These are phyloP conservation scores for Alternaria dauci DNA, from an alignment of 2,329 filamentous ascomycete species.

Conservation along the genomic window DNA sequence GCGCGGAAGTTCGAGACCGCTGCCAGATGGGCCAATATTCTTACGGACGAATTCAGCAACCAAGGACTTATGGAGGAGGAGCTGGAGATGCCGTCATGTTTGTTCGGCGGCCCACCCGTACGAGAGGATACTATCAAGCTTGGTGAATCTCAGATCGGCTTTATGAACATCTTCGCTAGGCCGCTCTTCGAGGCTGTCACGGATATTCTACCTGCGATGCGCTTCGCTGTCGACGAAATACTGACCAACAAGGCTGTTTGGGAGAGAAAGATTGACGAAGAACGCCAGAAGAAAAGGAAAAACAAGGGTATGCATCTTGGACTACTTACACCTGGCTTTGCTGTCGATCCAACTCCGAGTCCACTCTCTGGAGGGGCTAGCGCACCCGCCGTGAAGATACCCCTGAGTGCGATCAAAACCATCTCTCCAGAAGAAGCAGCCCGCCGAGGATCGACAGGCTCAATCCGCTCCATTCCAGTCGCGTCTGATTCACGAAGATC, in stretches of 20 bases:
- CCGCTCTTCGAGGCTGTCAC: slow-evolving; percentile 90
- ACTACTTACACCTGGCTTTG: slow-evolving; percentile 31
- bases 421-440: slow-evolving; percentile 25
- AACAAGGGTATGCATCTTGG: slow-evolving; percentile 36
- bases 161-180: slow-evolving; percentile 95
- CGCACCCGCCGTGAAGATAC: slow-evolving; percentile 18
- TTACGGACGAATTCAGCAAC: slow-evolving; percentile 94
- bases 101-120: slow-evolving; percentile 80
- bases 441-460: slow-evolving; percentile 42
- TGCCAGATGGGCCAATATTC: slow-evolving; percentile 86
- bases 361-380: slow-evolving; percentile 41
- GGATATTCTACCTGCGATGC: slow-evolving; percentile 84
- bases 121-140: slow-evolving; percentile 84
- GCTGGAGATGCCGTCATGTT: slow-evolving; percentile 83
- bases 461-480: slow-evolving; percentile 25
- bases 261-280: slow-evolving; percentile 71
- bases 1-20: slow-evolving; percentile 85
- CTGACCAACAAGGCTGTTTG: slow-evolving; percentile 78
- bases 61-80: slow-evolving; percentile 92
- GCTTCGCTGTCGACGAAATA: slow-evolving; percentile 84
- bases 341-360: slow-evolving; percentile 45
- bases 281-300: slow-evolving; percentile 62
- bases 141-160: slow-evolving; percentile 87
- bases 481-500: slow-evolving; percentile 41
- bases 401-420: slow-evolving; percentile 19